Percentiles rank a stretch among this genome's conserved stretches.
Conservation (phyloP, 495 filamentous ascomycete genomes). For the Trichoderma asperelloides region DNA sequence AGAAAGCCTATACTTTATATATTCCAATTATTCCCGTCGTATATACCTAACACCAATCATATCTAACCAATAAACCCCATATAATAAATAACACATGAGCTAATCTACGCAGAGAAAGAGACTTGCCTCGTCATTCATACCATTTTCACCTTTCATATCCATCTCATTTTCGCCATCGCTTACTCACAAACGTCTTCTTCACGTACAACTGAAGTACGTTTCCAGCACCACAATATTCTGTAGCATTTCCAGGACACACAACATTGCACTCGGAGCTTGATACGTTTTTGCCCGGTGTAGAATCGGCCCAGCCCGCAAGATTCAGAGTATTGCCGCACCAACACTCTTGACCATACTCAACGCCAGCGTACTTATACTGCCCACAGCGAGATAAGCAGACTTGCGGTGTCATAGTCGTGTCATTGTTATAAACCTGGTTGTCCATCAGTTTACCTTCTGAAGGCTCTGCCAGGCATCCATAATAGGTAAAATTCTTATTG, state of each 20-base stretch:
- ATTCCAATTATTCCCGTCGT: background rate
- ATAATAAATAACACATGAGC: background rate
- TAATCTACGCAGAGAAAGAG: too few species aligned
- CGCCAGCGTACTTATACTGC: slow-evolving; percentile 19
- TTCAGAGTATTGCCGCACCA: slow-evolving; percentile 21
- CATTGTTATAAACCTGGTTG: slow-evolving; percentile 16
- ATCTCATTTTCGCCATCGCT: too few species aligned
- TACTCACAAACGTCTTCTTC: background rate
- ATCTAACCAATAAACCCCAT: background rate
- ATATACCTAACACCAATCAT: background rate
- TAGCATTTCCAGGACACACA: background rate
- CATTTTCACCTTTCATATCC: too few species aligned
- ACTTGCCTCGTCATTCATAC: too few species aligned
- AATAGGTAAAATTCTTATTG: slow-evolving; percentile 23
- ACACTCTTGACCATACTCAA: slow-evolving; percentile 24
- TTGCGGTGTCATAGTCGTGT: slow-evolving; percentile 17
- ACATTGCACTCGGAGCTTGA: background rate
- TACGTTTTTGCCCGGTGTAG: slow-evolving; percentile 9
- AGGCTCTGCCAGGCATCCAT: slow-evolving; percentile 19
- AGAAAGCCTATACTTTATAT: background rate
- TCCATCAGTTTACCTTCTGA: slow-evolving; percentile 15
- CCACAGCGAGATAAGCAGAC: slow-evolving; percentile 13
- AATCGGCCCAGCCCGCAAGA: slow-evolving; percentile 9
- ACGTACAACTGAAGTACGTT: slow-evolving; percentile 8
- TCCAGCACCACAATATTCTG: slow-evolving; percentile 9